Evolutionary conservation across 768 basidiomycete genomes (phyloP), one percentile per base, ranked within the genome.

Genomic region (Favolaschia claudopus): DNA sequence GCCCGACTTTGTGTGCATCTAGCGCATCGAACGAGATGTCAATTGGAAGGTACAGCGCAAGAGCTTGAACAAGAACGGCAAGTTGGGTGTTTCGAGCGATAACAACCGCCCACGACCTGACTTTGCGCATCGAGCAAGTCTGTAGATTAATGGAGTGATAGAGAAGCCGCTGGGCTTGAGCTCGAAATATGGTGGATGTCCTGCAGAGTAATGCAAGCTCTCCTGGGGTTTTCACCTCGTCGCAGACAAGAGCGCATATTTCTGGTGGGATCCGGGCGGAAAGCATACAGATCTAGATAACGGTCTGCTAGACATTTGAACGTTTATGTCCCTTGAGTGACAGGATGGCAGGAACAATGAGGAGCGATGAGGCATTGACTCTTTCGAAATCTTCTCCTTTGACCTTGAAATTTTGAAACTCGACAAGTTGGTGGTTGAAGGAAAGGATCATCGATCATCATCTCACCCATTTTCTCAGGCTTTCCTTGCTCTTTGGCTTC

Each of bases 231-330:
- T 39, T 24, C 1, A 58, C 28, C 5, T 47, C 36, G 2, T 45
- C 50, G 20, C 43, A 53, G 24, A 59, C 47, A 4, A 27, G 15
- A 5, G 44, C 20, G 15, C 25, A 53, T 14, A 59, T 40, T 53
- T 59, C 58, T 13, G 51, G 44, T 5, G 58, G 58, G 19, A 56
- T n/a, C n/a, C n/a, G n/a, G n/a, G n/a, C n/a, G n/a, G n/a, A n/a
- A n/a, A n/a, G n/a, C n/a, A n/a, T n/a, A n/a, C n/a, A n/a, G n/a
- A n/a, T n/a, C n/a, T n/a, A n/a, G n/a, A n/a, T n/a, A n/a, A n/a
- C n/a, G n/a, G n/a, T n/a, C n/a, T n/a, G n/a, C n/a, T n/a, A n/a
- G n/a, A n/a, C n/a, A n/a, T n/a, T n/a, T n/a, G n/a, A n/a, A n/a
- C n/a, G n/a, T n/a, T n/a, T n/a, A n/a, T n/a, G n/a, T n/a, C n/a